Percentiles rank a stretch among this genome's conserved stretches.
These are phyloP conservation scores for Clarireedia sp. DNA, from an alignment of 2,329 filamentous ascomycete genomes.

Conservation along the genomic window DNA sequence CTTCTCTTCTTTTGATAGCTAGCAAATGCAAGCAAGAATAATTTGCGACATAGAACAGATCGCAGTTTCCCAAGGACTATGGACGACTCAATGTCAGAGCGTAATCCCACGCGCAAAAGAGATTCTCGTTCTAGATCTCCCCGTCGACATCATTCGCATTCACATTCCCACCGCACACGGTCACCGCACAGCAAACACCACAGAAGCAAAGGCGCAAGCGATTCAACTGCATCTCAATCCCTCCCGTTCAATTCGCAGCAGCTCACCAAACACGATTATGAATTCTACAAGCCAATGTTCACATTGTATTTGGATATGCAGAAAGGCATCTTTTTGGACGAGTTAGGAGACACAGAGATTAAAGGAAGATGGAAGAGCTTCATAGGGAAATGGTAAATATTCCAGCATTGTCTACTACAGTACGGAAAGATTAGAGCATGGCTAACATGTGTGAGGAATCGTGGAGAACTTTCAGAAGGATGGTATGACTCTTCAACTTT, in stretches of 20 bases:
- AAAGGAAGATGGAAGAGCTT: slow-evolving; percentile 93
- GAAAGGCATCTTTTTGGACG: slow-evolving; percentile 63
- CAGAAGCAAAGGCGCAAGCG: slow-evolving; percentile 29
- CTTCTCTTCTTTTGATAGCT: no score
- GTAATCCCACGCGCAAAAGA: not conserved
- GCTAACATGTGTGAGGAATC: slow-evolving; percentile 60
- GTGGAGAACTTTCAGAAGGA: slow-evolving; percentile 73
- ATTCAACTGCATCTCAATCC: slow-evolving; percentile 13
- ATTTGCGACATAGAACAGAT: no score
- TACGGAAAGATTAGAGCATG: not conserved
- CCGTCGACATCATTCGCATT: slow-evolving; percentile 9
- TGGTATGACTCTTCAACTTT: slow-evolving; percentile 79
- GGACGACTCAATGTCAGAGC: no score
- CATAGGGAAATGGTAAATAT: slow-evolving; percentile 67
- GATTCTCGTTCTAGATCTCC: slow-evolving; percentile 11
- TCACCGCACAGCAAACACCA: slow-evolving; percentile 19
- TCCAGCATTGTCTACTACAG: not conserved
- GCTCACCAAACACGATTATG: slow-evolving; percentile 63
- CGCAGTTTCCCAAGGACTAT: no score
- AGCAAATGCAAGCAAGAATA: no score
- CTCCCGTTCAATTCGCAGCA: slow-evolving; percentile 60
- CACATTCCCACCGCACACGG: slow-evolving; percentile 15
- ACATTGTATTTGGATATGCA: slow-evolving; percentile 83
- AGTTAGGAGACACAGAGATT: slow-evolving; percentile 65
- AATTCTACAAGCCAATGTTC: slow-evolving; percentile 61